Conservation (phyloP, 2,329 filamentous ascomycete genomes). For the Myriosclerotinia curreyana region DNA sequence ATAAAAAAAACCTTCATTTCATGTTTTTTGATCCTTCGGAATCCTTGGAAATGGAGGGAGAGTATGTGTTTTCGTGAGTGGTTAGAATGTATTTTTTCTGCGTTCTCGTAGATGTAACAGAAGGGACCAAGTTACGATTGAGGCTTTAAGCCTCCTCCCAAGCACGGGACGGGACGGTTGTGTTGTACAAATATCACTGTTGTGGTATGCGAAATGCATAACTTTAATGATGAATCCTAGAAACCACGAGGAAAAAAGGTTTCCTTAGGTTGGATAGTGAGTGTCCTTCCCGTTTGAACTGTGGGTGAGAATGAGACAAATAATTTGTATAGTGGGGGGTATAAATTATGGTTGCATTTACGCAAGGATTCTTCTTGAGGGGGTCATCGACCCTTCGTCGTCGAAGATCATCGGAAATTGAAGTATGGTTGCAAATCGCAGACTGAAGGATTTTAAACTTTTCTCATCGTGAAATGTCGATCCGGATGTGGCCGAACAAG, state of each 20-base stretch:
- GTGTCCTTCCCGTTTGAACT: constrained; percentile 12
- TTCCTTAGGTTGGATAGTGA: constrained; percentile 18
- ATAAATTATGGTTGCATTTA: constrained; percentile 19
- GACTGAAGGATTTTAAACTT: constrained; percentile 15
- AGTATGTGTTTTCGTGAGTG: constrained; percentile 14
- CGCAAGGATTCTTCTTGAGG: constrained; percentile 1
- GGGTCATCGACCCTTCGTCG: constrained; percentile 15
- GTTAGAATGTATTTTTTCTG: neutral
- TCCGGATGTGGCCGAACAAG: constrained; percentile 14
- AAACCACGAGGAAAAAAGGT: constrained; percentile 20
- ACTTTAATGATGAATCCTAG: constrained; percentile 14
- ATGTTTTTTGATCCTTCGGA: constrained; percentile 9
- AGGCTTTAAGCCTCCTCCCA: constrained; percentile 13
- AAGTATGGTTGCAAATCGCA: constrained; percentile 11
- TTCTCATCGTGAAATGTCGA: constrained; percentile 17
- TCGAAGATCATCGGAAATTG: constrained; percentile 6
- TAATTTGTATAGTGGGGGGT: neutral
- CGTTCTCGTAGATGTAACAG: constrained; percentile 14
- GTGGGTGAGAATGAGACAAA: constrained; percentile 11
- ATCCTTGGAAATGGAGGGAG: constrained; percentile 1
- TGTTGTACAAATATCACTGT: constrained; percentile 18
- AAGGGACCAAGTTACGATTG: constrained; percentile 11
- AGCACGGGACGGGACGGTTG: constrained; percentile 18
- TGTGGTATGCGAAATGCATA: constrained; percentile 17
- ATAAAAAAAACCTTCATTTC: neutral